Percentiles rank a stretch among this genome's conserved stretches.
Conservation (phyloP, 768 basidiomycete genomes). For the Termitomyces sp. region DNA sequence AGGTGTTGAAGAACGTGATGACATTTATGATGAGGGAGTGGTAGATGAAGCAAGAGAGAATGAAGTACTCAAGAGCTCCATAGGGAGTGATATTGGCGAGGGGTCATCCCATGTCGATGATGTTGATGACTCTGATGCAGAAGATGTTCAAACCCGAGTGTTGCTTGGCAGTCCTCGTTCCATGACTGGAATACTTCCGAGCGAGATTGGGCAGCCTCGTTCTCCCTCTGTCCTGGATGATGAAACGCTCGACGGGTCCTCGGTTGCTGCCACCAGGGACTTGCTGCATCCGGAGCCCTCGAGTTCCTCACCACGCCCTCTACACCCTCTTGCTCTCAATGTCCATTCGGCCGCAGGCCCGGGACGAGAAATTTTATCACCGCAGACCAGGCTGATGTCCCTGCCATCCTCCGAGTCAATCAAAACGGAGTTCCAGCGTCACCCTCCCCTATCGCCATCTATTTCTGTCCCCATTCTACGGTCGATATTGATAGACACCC, state of each 20-base stretch:
- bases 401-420: neutral
- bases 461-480: neutral
- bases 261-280: neutral
- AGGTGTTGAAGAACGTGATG: conserved; percentile 25
- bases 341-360: neutral
- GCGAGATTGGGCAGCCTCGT: neutral
- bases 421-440: neutral
- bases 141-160: conserved; percentile 12
- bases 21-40: conserved; percentile 7
- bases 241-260: neutral
- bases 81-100: neutral
- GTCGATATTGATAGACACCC: neutral
- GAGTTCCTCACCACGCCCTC: neutral
- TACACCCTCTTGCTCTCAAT: neutral
- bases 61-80: conserved; percentile 1
- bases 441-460: neutral
- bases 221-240: neutral
- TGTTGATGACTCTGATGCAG: conserved; percentile 2
- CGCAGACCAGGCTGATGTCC: neutral
- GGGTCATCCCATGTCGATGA: neutral
- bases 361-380: neutral
- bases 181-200: neutral
- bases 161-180: conserved; percentile 10
- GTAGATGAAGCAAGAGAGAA: conserved; percentile 11
- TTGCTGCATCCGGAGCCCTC: neutral